Base-by-base conservation (phyloP, 129 eudicot species). In the Chrysanthemum lavandulifolium region DNA sequence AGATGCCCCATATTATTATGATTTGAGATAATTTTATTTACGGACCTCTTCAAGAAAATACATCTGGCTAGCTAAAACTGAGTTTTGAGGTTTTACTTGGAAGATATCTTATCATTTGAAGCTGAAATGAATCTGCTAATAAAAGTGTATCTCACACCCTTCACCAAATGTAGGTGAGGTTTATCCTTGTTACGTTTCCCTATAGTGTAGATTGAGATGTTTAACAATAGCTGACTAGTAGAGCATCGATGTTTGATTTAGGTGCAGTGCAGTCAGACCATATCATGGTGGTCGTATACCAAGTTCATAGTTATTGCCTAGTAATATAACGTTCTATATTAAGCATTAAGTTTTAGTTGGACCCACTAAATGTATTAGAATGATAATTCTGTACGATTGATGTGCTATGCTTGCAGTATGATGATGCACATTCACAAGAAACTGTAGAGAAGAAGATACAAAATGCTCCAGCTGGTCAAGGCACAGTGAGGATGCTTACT, bases 391-490 rank as follows among this genome's bases (percentile, higher is more conserved):
- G 31, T 27, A 45, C 60, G 40, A 56, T 59, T 54, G 45, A 53
- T 68, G 9, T 47, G 49, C 15, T 14, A 14, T 73, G 29, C 10
- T 81, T 79, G 73, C 83, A 92, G 98, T 78, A 74, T 58, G 95
- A 89, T 76, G 98, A 92, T 64, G 80, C 96, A n/a, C 86, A 65
- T 60, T 89, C 95, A 11, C 98, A 93, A 83, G 98, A 93, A 77
- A 83, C 82, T 75, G 82, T 89, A 71, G 98, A 93, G 82, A 82
- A 80, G 56, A 93, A 84, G 78, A 87, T 93, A 80, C 78, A 72
- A 70, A 87, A 89, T 79, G 98, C 96, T 5, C 96, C 98, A 53
- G 72, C 88, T 57, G 98, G 90, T 76, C 95, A 87, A 75, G 98
- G 98, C 33, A 85, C 88, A 5, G 92, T 93, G 48, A 89, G 96